Conservation (phyloP, 2,329 filamentous ascomycete species). For the Hypoxylon sp. region DNA sequence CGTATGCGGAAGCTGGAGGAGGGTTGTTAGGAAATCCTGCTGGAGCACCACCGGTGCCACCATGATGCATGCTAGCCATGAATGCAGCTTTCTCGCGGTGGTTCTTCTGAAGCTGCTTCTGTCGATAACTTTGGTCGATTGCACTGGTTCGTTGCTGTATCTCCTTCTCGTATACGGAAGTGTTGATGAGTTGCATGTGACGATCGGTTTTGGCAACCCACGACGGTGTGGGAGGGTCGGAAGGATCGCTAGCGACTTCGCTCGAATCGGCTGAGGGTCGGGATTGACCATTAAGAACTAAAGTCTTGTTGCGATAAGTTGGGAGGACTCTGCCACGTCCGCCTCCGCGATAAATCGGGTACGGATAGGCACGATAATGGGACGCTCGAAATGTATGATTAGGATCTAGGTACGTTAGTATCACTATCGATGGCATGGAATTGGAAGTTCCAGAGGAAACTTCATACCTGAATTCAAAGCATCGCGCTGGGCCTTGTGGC, state of each 20-base stretch:
- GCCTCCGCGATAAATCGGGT: slow-evolving; percentile 48
- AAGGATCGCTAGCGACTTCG: slow-evolving; percentile 51
- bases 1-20: slow-evolving; percentile 63
- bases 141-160: slow-evolving; percentile 76
- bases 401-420: slow-evolving; percentile 35
- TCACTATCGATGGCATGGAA: slow-evolving; percentile 1
- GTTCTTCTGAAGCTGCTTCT: slow-evolving; percentile 68
- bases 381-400: slow-evolving; percentile 43
- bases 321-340: slow-evolving; percentile 49
- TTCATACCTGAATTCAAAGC: slow-evolving; percentile 55
- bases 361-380: slow-evolving; percentile 51
- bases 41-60: slow-evolving; percentile 46
- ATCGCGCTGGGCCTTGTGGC: slow-evolving; percentile 77
- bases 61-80: slow-evolving; percentile 61
- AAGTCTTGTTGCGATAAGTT: slow-evolving; percentile 53
- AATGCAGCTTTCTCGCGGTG: slow-evolving; percentile 72
- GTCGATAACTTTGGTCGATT: slow-evolving; percentile 77
- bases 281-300: slow-evolving; percentile 53
- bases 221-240: slow-evolving; percentile 58
- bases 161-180: slow-evolving; percentile 82
- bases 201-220: slow-evolving; percentile 83
- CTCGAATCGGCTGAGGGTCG: slow-evolving; percentile 47
- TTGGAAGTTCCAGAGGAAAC: neutral
- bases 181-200: slow-evolving; percentile 87
- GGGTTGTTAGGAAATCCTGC: slow-evolving; percentile 52